A percentile compares a stretch with the other conserved stretches of the same genome.
Conservation (phyloP, 331 rosid species). For the Phaseolus coccineus region DNA sequence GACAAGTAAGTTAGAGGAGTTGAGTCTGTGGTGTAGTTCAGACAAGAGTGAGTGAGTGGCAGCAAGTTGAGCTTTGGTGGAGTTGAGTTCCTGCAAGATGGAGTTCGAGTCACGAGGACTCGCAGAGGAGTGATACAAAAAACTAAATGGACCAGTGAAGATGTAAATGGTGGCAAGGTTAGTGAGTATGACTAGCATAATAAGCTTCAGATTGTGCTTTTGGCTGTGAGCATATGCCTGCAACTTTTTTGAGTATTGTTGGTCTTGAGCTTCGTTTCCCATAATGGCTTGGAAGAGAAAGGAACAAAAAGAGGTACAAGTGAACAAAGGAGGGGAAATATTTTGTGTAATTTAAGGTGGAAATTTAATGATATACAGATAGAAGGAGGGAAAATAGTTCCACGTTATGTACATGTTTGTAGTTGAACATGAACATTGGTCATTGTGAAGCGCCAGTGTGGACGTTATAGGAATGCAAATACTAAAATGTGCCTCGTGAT, state of each 20-base stretch:
- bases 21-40: slow-evolving; percentile 52
- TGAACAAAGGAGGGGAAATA: slow-evolving; percentile 30
- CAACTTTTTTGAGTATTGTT: slow-evolving; percentile 47
- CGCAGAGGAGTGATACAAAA: slow-evolving; percentile 27
- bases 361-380: slow-evolving; percentile 34
- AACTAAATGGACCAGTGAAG: slow-evolving; percentile 49
- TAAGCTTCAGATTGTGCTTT: slow-evolving; percentile 45
- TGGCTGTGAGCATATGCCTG: slow-evolving; percentile 34
- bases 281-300: slow-evolving; percentile 32
- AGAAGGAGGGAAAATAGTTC: slow-evolving; percentile 25
- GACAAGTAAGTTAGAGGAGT: slow-evolving; percentile 56
- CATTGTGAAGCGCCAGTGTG: slow-evolving; percentile 49
- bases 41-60: slow-evolving; percentile 47
- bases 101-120: slow-evolving; percentile 36
- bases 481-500: slow-evolving; percentile 1
- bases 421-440: slow-evolving; percentile 34
- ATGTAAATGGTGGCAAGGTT: slow-evolving; percentile 56
- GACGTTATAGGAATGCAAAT: slow-evolving; percentile 36
- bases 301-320: neutral
- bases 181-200: slow-evolving; percentile 47
- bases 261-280: slow-evolving; percentile 51
- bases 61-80: slow-evolving; percentile 54
- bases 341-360: slow-evolving; percentile 28
- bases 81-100: slow-evolving; percentile 50
- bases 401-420: slow-evolving; percentile 36